Evolutionary conservation across 2,329 filamentous ascomycete genomes (phyloP).

Genomic region (Colletotrichum scovillei): DNA sequence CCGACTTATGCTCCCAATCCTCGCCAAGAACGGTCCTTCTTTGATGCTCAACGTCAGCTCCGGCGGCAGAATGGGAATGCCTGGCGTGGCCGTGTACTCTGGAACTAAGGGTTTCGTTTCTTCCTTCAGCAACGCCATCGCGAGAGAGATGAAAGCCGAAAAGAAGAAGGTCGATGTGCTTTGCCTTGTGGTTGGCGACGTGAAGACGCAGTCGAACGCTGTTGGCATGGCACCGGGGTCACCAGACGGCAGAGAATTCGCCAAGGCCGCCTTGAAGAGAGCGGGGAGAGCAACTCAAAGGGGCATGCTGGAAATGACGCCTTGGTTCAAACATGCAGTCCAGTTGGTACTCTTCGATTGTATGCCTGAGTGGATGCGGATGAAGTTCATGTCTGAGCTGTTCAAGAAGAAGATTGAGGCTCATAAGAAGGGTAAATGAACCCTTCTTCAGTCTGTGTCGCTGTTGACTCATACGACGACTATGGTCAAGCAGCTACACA

Average conservation of each 20-base stretch:
- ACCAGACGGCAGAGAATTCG: conserved; percentile 23
- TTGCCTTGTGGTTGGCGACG: conserved; percentile 43
- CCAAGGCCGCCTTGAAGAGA: conserved; percentile 37
- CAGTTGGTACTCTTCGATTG: background rate
- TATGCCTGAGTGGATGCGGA: background rate
- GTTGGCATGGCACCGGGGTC: too few relatives aligned
- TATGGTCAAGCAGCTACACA: background rate
- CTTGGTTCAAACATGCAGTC: conserved; percentile 22
- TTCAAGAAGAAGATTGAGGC: background rate
- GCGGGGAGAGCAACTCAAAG: conserved; percentile 40
- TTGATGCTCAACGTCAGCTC: conserved; percentile 46
- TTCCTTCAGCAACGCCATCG: conserved; percentile 41
- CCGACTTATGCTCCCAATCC: conserved; percentile 38
- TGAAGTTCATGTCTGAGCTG: background rate
- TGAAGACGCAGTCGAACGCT: conserved; percentile 32
- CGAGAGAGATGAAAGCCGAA: conserved; percentile 42
- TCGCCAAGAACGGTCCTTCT: conserved; percentile 41
- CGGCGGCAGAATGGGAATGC: conserved; percentile 39
- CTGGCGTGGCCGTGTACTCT: conserved; percentile 45
- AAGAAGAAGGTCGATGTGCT: conserved; percentile 43
- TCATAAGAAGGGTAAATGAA: background rate
- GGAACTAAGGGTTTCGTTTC: conserved; percentile 46
- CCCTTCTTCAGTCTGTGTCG: background rate
- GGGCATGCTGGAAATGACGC: conserved; percentile 40
- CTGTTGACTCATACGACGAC: background rate